Base-by-base conservation (phyloP, 164 flowering plant species). In the Nymphaea thermarum region DNA sequence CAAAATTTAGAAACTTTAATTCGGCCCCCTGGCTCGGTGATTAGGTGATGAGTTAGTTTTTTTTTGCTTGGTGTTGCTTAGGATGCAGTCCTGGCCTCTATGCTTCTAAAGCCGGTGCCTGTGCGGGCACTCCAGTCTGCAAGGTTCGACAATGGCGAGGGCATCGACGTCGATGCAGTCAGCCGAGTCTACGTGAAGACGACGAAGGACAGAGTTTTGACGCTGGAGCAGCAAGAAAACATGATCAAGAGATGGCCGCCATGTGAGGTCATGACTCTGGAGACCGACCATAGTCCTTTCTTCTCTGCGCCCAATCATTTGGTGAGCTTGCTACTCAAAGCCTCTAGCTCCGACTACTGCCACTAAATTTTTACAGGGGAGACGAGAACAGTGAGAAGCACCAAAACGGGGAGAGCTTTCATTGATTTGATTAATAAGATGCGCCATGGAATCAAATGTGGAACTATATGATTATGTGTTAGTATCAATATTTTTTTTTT, bases 221-320 rank as follows among this genome's bases (percentile, higher is more conserved):
- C 77, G 66, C 89, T 83, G 0, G 79, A 76, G 67, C 87, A 84
- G 71, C 95, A 93, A 68, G 92, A 86, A 2, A 80, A 80, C 0
- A 86, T 86, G 91, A 82, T 86, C 45, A 78, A 76, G 74, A 78
- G 71, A 66, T 92, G 98, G 98, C 78, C 87, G 6, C 98, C 98
- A 0, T 66, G 79, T 4, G 44, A 77, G 15, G 86, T 86, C 5
- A 85, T 77, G 60, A 76, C 60, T 14, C 7, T 92, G 71, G 94
- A 92, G 2, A 81, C 78, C 71, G 98, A 92, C 66, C 98, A 92
- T 67, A 85, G 90, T 79, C 96, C 98, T 5, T 82, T 81, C 44
- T 92, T 92, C 80, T 90, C 98, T 3, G 57, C 79, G 63, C 87
- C 96, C 0, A 77, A 75, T 55, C 7, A 74, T 51, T 89, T 92